Base-by-base conservation (phyloP, 1,284 basidiomycete species). In the Microbotryum violaceum region DNA sequence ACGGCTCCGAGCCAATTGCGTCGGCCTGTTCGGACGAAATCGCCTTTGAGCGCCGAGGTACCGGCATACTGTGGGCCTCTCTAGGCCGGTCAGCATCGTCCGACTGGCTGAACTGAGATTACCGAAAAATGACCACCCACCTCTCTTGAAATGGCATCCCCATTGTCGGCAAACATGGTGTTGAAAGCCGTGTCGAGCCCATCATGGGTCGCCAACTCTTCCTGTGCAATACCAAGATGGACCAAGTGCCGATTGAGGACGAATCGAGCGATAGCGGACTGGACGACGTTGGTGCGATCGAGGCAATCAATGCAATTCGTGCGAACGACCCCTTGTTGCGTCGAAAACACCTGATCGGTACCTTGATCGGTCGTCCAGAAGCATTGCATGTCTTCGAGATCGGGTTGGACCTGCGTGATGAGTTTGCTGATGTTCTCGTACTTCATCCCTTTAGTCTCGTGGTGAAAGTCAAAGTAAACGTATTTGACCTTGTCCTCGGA, bases 161-260 rank as follows among this genome's bases (percentile, higher is more conserved):
- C 91, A 66, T 94, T 94, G 73, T 94, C 93, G 3, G 94, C 94
- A 94, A 93, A 97, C 25, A 91, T 86, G 73, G 91, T 86, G 70
- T 94, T 96, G 76, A 94, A 93, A 4, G 88, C 84, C 18, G 83
- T 73, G 71, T 96, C 90, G 56, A 85, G 81, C 53, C 85, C 84
- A 27, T 69, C 29, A 81, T 80, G 65, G 52, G 79, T 79, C 31
- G 73, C 70, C 16, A 78, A 78, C 44, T 78, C 78, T n/a, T 78
- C 74, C 25, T 82, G 80, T 3, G 82, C 75, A 27, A 91, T 74
- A 1, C 87, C 91, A 3, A 92, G 81, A 48, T 88, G 88, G 29
- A 87, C 83, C 16, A 94, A 79, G 74, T 97, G 91, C 60, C 82
- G 82, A 55, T 83, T 83, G 61, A 97, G 78, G 29, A 92, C 82